These are phyloP conservation scores for Saccharomycopsis sp. DNA, from an alignment of 805 yeast species.

Conservation along the genomic window DNA sequence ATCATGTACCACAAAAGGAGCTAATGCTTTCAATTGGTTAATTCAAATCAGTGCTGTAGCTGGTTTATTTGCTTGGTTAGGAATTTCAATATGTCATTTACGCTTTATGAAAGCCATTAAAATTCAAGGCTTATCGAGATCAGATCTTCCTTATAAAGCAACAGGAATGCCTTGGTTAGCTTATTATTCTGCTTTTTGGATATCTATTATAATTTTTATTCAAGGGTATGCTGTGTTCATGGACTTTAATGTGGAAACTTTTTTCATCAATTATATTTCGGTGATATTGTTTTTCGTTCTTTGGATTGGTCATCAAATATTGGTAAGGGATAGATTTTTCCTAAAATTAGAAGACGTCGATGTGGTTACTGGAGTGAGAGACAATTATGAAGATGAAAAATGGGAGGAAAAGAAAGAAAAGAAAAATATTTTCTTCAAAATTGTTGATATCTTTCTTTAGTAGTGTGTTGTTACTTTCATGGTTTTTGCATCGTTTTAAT, in stretches of 20 bases:
- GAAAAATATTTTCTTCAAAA: background rate
- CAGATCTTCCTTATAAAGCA: constrained; percentile 59
- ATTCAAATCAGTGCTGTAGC: constrained; percentile 57
- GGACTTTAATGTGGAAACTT: constrained; percentile 38
- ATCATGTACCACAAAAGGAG: constrained; percentile 39
- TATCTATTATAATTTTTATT: constrained; percentile 48
- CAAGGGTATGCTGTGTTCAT: constrained; percentile 62
- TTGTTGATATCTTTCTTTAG: too few relatives aligned
- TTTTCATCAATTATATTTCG: constrained; percentile 68
- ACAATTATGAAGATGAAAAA: background rate
- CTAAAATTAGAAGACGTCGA: constrained; percentile 52
- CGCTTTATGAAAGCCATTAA: constrained; percentile 54
- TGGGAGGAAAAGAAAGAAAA: background rate
- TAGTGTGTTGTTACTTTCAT: too few relatives aligned
- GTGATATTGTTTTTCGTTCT: constrained; percentile 44
- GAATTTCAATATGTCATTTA: constrained; percentile 47
- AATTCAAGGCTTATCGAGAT: constrained; percentile 50
- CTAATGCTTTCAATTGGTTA: constrained; percentile 53
- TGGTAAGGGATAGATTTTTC: constrained; percentile 37
- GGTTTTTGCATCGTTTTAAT: too few relatives aligned
- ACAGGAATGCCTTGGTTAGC: constrained; percentile 53
- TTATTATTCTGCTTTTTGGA: constrained; percentile 44
- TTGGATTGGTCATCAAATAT: constrained; percentile 46
- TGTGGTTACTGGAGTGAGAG: constrained; percentile 23
- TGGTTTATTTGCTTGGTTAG: constrained; percentile 59